Evolutionary conservation across 2,329 filamentous ascomycete species (phyloP), one percentile per base, ranked within the genome.

Genomic region (Alternaria angustiovoidea): DNA sequence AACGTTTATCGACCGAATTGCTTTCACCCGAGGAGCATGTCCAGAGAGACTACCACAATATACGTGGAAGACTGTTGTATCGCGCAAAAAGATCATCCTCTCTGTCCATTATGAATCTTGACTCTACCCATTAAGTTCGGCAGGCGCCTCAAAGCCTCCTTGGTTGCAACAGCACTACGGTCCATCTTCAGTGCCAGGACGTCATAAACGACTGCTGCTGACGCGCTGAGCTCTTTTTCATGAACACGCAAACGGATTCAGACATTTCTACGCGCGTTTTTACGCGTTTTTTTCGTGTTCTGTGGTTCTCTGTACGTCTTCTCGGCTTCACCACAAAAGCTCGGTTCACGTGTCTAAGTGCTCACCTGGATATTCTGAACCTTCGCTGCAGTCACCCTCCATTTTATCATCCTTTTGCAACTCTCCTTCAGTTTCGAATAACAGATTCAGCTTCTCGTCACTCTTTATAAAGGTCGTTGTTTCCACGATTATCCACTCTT

Each of bases 281-380:
- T 24, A 42, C 51, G 57, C 46, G 52, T 47, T 43, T 42, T 42
- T 22, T 42, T 18, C 46, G 46, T 18, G 46, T 38, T 38, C 30
- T n/a, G 32, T 32, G 38, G 20, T 43, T 38, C 3, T 41, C 20
- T 32, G 39, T 16, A 30, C 39, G 18, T 51, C 52, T 39, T 51
- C 36, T 59, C 57, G 44, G 43, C 48, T 58, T 61, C 59, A 61
- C 59, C 59, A 48, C 54, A 38, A 14, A 16, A 54, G 59, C 44
- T 20, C 49, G 59, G 59, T 28, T 56, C 48, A 36, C 11, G 24
- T 43, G 51, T 28, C 49, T 38, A 42, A 26, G 46, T 36, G 30
- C 46, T 14, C 46, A 49, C 44, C 38, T 43, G 24, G 39, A 20
- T 42, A 22, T 18, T 49, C 39, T 41, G 39, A 46, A 43, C 16